Conservation (phyloP, 208 protist species). For the Leishmania gerbilli region DNA sequence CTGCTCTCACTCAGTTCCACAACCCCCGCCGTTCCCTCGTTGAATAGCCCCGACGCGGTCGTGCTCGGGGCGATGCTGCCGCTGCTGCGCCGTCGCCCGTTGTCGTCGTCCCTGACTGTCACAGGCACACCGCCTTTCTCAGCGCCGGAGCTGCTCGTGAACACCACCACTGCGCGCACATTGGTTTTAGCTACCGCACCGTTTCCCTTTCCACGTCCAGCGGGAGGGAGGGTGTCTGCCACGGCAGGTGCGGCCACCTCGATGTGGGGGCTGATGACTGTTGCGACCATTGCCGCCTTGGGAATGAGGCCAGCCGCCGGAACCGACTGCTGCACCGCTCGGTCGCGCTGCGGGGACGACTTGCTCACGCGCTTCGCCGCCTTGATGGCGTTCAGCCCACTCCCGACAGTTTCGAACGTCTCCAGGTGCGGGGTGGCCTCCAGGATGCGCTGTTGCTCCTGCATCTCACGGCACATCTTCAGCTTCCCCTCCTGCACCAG, state of each 20-base stretch:
- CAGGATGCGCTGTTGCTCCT: slow-evolving; percentile 11
- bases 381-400: slow-evolving; percentile 36
- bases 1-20: slow-evolving; percentile 18
- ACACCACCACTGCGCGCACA: slow-evolving; percentile 25
- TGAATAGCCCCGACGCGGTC: not conserved
- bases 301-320: slow-evolving; percentile 14
- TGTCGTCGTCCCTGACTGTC: not conserved
- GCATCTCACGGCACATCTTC: slow-evolving; percentile 9
- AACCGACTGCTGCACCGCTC: slow-evolving; percentile 14
- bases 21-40: slow-evolving; percentile 13
- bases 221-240: not conserved
- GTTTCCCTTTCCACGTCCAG: slow-evolving; percentile 1
- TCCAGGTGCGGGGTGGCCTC: slow-evolving; percentile 6
- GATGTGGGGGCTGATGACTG: not conserved
- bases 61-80: not conserved
- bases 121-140: not conserved
- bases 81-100: not conserved
- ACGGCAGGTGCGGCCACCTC: not conserved
- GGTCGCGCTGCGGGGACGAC: slow-evolving; percentile 3
- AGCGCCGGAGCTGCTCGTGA: slow-evolving; percentile 7
- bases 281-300: not conserved
- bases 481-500: slow-evolving; percentile 9
- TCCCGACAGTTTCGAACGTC: slow-evolving; percentile 14
- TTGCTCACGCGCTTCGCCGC: slow-evolving; percentile 18
- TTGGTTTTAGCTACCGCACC: slow-evolving; percentile 4